Evolutionary conservation across 805 yeast species (phyloP).

Genomic region (Wickerhamiella slavikovae): DNA sequence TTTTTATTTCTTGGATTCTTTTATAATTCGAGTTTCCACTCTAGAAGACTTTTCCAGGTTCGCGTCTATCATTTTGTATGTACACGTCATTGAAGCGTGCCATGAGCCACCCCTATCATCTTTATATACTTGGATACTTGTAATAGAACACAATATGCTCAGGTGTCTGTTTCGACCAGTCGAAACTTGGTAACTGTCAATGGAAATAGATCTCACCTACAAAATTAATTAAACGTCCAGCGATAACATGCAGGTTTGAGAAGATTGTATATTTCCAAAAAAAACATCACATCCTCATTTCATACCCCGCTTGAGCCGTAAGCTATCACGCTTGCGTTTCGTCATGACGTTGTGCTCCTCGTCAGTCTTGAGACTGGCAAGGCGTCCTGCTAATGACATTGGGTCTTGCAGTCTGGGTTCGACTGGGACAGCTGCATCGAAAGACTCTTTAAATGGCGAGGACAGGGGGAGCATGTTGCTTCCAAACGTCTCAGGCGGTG

Average conservation of each 20-base stretch:
- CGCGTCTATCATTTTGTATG: background rate
- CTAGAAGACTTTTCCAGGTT: no score
- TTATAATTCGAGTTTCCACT: no score
- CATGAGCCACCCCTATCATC: background rate
- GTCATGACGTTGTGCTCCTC: constrained; percentile 24
- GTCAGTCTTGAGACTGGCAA: no score
- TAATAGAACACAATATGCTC: background rate
- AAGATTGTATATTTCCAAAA: no score
- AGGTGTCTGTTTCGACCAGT: background rate
- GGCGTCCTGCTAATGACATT: no score
- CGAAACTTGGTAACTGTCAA: background rate
- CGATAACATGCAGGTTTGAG: no score
- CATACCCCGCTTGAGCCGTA: constrained; percentile 26
- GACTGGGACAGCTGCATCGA: constrained; percentile 1
- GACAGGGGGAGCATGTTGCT: constrained; percentile 8
- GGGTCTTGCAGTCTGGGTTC: no score
- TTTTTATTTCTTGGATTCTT: background rate
- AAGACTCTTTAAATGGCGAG: constrained; percentile 15
- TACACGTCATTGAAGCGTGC: background rate
- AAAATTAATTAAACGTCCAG: background rate
- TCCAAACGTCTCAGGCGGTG: background rate
- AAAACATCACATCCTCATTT: no score
- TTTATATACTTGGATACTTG: background rate
- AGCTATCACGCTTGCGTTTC: constrained; percentile 31
- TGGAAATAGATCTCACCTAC: background rate